Base-by-base conservation (phyloP, 129 eudicot species). In the Calendula officinalis region DNA sequence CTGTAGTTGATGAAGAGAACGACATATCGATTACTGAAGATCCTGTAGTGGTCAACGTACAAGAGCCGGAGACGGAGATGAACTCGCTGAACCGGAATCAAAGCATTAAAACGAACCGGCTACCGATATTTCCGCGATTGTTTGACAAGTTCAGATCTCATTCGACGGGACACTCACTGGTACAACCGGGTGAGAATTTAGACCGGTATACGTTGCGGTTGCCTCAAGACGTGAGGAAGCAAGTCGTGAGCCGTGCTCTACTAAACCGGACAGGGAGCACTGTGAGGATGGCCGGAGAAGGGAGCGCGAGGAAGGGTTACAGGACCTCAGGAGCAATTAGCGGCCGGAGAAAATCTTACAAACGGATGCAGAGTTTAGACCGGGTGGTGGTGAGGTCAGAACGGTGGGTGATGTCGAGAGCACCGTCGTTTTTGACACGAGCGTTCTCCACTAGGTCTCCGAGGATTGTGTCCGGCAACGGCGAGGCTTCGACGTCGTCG, bases 121-220 rank as follows among this genome's bases (percentile, higher is more conserved):
- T 27, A 10, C 63, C 44, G 9, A 35, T 39, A 9, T 41, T 61
- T 10, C 63, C 50, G 32, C 61, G 43, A 13, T 2, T 54, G 48
- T 50, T 59, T 34, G 69, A 67, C 9, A 64, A 43, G 65, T 74
- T 16, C 76, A 64, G 81, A 35, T 82, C 88, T 45, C 78, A 78
- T 51, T 67, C 30, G 30, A 22, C 30, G 30, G 30, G 30, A 22
- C 30, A 22, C 30, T 22, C 30, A 22, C 30, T 22, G 53, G 72
- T 75, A 5, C 81, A 42, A 53, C 78, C 78, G 17, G 81, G 70
- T 4, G 73, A 67, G 36, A 64, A 79, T 56, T 39, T 53, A 15
- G 89, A 83, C 62, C 68, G 89, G 77, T 83, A 75, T 8, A 83
- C 84, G 48, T 48, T 83, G 34, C 68, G 89, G 53, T 79, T 83